Base-by-base conservation (phyloP, 2,329 filamentous ascomycete species). In the Neofusicoccum laricinum region DNA sequence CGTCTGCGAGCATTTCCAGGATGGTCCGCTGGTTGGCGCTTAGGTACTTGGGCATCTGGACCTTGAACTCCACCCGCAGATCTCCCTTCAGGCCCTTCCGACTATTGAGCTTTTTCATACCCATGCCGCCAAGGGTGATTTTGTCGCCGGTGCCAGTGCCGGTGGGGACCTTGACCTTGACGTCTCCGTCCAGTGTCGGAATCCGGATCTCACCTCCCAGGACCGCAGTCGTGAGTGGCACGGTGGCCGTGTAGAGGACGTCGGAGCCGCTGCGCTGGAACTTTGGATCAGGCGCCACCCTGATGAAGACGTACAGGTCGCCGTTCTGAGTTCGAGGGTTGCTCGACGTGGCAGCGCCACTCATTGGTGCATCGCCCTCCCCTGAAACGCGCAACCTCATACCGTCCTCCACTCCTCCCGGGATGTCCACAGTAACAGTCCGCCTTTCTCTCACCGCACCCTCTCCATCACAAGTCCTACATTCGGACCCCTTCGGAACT, bases 1-100 rank as follows among this genome's bases (percentile, higher is more conserved):
- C 95, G 71, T 99, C 93, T 6, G 95, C 95, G 68, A 99, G 86
- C 87, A 98, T 94, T 81, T 99, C 95, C 49, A 96, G 80, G 65
- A 99, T 90, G 0, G 92, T 96, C 62, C 95, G 86, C 81, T 99
- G 93, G 79, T 97, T 98, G 50, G 90, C 86, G 63, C 86, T 92
- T 68, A 99, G 83, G 72, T 94, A 97, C 80, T 97, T 98, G 50
- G 95, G 95, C 92, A 98, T 97, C 63, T 86, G 82, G 50, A 99
- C 91, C 76, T 92, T 92, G 85, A 97, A 99, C 76, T 99, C 94
- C 6, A 99, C 93, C 75, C 88, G 90, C 66, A 99, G 80, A 73
- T 99, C 95, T 68, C 95, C 95, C 34, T 84, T 86, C 43, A 84
- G 85, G 36, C 84, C 86, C 64, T 88, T 85, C 53, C 92, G 85